phyloP scores from a whole-genome alignment of 192 early-diverging fungal genomes.

The Backusella tarrabulga region DNA sequence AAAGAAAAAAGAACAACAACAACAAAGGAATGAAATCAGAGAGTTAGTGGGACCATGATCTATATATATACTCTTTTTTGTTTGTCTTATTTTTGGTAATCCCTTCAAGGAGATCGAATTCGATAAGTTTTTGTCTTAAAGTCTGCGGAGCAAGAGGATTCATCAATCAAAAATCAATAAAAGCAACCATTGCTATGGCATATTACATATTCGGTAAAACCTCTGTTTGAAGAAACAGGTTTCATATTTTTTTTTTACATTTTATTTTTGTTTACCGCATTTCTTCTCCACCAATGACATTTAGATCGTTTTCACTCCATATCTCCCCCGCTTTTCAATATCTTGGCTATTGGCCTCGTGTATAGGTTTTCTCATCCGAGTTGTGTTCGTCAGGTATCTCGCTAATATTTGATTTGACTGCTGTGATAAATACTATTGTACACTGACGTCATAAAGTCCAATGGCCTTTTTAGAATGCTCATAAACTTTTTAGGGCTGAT shows the following conservation, averaged over 20 bases:
- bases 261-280: not conserved
- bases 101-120: not conserved
- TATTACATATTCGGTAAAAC: not conserved
- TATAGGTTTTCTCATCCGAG: not conserved
- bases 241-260: not conserved
- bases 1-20: not conserved
- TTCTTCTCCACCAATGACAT: not conserved
- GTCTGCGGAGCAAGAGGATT: not conserved
- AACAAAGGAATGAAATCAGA: not conserved
- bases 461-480: not conserved
- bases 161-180: conserved; percentile 1
- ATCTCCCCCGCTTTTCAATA: not conserved
- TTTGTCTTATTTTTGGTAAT: not conserved
- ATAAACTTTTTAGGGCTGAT: not conserved
- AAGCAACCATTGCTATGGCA: not conserved
- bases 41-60: not conserved
- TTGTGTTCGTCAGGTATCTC: not conserved
- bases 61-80: not conserved
- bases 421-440: not conserved
- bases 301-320: not conserved
- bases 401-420: not conserved
- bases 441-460: not conserved
- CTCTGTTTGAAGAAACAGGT: conserved; percentile 6
- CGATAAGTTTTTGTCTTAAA: conserved; percentile 9
- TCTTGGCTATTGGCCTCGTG: not conserved